Evolutionary conservation across 345 rosid genomes (phyloP), one percentile per base, ranked within the genome.

Genomic region (Salix suchowensis): DNA sequence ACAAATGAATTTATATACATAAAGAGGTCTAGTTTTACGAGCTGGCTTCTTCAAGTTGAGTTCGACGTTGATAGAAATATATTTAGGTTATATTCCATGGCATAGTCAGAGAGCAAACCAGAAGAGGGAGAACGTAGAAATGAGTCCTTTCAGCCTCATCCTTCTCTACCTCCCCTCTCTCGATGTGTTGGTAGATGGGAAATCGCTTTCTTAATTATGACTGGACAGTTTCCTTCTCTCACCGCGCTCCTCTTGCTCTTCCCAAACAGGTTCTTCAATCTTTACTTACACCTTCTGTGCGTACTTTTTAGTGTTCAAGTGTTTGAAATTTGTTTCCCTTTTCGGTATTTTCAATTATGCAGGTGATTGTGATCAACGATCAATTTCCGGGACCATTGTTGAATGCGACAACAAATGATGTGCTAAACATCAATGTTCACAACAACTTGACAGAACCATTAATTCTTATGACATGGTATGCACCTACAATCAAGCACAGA

Each of bases 141-240:
- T 46, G 52, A 46, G 18, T 46, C 52, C 52, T 46, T 46, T 46
- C 19, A 46, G 52, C 18, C 19, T 36, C 7, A 5, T 46, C 18
- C 18, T 46, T 46, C 14, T 46, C 52, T 46, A 46, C 52, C 28
- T 68, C 52, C 23, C 48, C 28, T 19, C 39, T 0, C 42, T 68
- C 6, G 65, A 8, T 7, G 69, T 12, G 39, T 55, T 36, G 8
- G 74, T 68, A 65, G 52, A 74, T 67, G 82, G 86, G 7, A 39
- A 42, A 52, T 73, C 85, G 34, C 81, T 75, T 18, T 74, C 65
- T 50, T 77, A n/a, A n/a, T n/a, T n/a, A 82, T 37, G 79, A 89
- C 1, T 89, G 93, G 93, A 72, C 79, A 69, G 88, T 89, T 34
- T 82, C 86, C 48, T 84, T 73, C 64, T 85, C 91, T 44, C 81